Evolutionary conservation across 495 filamentous ascomycete genomes (phyloP).

Genomic region (Podospora sp.): DNA sequence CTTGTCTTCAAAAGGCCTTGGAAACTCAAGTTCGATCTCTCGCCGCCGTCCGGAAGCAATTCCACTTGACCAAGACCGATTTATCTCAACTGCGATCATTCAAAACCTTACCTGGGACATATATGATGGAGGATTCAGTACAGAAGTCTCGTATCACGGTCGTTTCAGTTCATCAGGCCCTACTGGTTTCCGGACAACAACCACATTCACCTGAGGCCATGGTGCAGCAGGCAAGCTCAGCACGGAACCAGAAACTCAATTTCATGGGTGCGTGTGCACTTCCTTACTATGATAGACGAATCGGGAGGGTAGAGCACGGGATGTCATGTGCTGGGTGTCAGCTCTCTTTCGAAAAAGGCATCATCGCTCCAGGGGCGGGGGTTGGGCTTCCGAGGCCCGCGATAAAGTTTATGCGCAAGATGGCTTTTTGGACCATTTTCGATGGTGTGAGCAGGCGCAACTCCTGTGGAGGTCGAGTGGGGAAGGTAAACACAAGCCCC

Average conservation of each 20-base stretch:
- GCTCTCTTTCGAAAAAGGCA: conserved; percentile 10
- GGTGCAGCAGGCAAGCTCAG: conserved; percentile 25
- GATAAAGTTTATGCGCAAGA: conserved; percentile 34
- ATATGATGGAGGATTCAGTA: conserved; percentile 35
- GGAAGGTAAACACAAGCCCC: conserved; percentile 36
- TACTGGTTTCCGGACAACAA: conserved; percentile 24
- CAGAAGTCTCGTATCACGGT: conserved; percentile 36
- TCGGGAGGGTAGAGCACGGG: conserved; percentile 39
- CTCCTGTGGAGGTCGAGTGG: conserved; percentile 40
- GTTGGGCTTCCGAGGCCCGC: conserved; percentile 19
- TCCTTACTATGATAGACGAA: conserved; percentile 44
- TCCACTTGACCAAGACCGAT: conserved; percentile 37
- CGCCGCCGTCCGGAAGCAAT: conserved; percentile 37
- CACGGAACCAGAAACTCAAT: conserved; percentile 36
- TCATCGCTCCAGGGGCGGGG: no score
- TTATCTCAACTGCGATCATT: conserved; percentile 33
- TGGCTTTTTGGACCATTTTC: conserved; percentile 43
- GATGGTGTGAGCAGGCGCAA: conserved; percentile 50
- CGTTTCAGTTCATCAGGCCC: conserved; percentile 40
- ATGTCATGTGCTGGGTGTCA: conserved; percentile 47
- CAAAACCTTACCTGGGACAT: conserved; percentile 41
- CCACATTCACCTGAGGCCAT: conserved; percentile 17
- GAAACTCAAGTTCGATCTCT: conserved; percentile 39
- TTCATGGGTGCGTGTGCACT: conserved; percentile 38
- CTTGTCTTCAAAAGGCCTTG: conserved; percentile 35